Base-by-base conservation (phyloP, 2,329 filamentous ascomycete species). In the Zymoseptoria brevis region DNA sequence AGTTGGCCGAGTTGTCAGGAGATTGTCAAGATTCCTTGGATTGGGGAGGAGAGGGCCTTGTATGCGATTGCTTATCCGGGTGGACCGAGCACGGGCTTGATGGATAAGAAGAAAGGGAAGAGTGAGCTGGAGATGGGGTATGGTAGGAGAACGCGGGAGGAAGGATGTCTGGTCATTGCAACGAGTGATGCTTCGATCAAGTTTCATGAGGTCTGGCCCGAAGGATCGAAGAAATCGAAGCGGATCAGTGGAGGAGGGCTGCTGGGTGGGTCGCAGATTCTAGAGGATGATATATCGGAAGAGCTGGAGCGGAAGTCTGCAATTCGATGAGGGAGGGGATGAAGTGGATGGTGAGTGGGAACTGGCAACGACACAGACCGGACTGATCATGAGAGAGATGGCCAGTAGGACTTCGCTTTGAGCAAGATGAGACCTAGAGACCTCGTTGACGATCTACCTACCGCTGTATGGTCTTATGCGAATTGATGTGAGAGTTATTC, bases 151-250 rank as follows among this genome's bases (percentile, higher is more conserved):
- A 85, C 82, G 0, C 77, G 80, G 4, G 81, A 84, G 64, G 89
- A 93, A 67, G 90, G 89, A 0, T 96, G 91, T 71, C 87, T 99
- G 65, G 88, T 96, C 19, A 88, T 99, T 56, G 93, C 92, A 16
- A 88, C 90, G 50, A 96, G 91, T 70, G 92, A 97, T 74, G 87
- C 90, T 71, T 95, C 85, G 67, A 88, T 97, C 73, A 94, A 94
- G 71, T 97, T 97, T 69, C 91, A 97, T 73, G 92, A 97, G 75
- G 85, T 99, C 9, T 97, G 92, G 94, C 63, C 67, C 19, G 70
- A 72, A 79, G 19, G 74, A 77, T 21, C 45, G 19, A 45, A 29
- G 50, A 45, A 45, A 11, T 45, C 35, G 35, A 45, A 45, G 35
- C 35, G 35, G 16, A 29, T 53, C 30, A 50, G 48, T 45, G 73